Conservation (phyloP, 2,329 filamentous ascomycete genomes). For the Sporothrix globosa region DNA sequence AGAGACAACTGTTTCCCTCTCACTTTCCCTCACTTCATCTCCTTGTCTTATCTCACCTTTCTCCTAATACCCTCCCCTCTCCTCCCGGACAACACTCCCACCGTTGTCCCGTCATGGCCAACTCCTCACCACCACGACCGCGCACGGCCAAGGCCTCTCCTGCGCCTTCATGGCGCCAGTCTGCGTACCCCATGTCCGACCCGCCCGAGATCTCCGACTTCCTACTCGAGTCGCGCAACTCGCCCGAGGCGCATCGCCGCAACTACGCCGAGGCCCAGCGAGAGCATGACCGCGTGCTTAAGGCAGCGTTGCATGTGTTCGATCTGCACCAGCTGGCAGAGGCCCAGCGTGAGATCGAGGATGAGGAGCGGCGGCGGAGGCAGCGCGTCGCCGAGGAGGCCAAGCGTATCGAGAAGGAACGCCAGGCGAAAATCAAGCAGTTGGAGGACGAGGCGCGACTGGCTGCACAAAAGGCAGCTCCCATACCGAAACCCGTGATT, state of each 20-base stretch:
- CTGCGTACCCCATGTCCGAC: conserved; percentile 28
- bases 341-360: conserved; percentile 38
- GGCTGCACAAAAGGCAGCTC: conserved; percentile 42
- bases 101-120: conserved; percentile 37
- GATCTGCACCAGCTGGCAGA: conserved; percentile 38
- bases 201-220: conserved; percentile 39
- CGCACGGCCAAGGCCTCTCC: conserved; percentile 7
- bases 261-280: conserved; percentile 41
- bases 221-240: conserved; percentile 42
- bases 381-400: conserved; percentile 39
- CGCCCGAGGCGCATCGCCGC: conserved; percentile 42
- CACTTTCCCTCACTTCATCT: not conserved
- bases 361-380: conserved; percentile 38
- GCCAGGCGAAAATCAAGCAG: conserved; percentile 37
- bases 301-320: conserved; percentile 37
- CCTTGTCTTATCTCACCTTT: not conserved
- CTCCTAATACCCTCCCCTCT: not conserved
- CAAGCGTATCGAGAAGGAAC: conserved; percentile 37
- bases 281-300: conserved; percentile 40
- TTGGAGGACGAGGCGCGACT: conserved; percentile 43
- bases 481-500: conserved; percentile 38
- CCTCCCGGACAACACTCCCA: not conserved
- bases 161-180: conserved; percentile 24
- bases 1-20: not conserved
- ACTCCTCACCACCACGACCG: conserved; percentile 40